Conservation (phyloP, 371 early-diverging fungal species). For the Apophysomyces ossiformis region DNA sequence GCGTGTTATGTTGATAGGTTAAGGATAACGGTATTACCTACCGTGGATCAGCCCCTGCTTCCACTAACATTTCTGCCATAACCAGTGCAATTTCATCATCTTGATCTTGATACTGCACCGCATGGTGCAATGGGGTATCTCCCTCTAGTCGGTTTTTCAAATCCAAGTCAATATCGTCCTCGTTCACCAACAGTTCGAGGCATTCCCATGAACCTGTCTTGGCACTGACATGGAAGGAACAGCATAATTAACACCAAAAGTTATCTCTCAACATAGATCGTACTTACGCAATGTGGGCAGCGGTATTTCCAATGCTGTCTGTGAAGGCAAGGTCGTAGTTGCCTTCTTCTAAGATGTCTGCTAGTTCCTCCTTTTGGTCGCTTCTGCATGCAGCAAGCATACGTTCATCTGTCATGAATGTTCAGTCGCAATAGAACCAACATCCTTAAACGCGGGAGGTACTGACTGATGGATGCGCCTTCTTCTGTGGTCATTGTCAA, state of each 20-base stretch:
- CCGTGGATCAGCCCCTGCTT: constrained; percentile 60
- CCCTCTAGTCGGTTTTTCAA: constrained; percentile 58
- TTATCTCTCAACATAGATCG: background rate
- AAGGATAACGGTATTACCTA: constrained; percentile 12
- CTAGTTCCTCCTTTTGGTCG: constrained; percentile 59
- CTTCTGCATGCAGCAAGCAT: constrained; percentile 59
- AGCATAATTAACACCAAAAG: too few relatives aligned
- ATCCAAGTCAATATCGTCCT: constrained; percentile 61
- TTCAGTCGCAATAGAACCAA: background rate
- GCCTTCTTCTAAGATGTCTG: constrained; percentile 35
- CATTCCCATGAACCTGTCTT: constrained; percentile 62
- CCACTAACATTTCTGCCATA: constrained; percentile 60
- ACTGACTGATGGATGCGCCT: constrained; percentile 18
- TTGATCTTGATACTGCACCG: constrained; percentile 52
- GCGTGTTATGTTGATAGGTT: too few relatives aligned
- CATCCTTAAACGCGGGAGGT: background rate
- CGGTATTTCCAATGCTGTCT: constrained; percentile 68
- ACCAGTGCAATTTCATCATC: constrained; percentile 53
- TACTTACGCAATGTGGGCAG: constrained; percentile 73
- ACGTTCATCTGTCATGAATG: constrained; percentile 47
- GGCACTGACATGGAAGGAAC: constrained; percentile 41
- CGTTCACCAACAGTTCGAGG: constrained; percentile 57
- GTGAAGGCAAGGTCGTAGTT: constrained; percentile 56
- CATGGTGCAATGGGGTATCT: constrained; percentile 71
- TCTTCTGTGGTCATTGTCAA: constrained; percentile 15